A percentile compares a stretch with the other conserved stretches of the same genome.
Evolutionary conservation across 2,329 filamentous ascomycete species (phyloP).

Genomic region (Mycosphaerella arachidis): DNA sequence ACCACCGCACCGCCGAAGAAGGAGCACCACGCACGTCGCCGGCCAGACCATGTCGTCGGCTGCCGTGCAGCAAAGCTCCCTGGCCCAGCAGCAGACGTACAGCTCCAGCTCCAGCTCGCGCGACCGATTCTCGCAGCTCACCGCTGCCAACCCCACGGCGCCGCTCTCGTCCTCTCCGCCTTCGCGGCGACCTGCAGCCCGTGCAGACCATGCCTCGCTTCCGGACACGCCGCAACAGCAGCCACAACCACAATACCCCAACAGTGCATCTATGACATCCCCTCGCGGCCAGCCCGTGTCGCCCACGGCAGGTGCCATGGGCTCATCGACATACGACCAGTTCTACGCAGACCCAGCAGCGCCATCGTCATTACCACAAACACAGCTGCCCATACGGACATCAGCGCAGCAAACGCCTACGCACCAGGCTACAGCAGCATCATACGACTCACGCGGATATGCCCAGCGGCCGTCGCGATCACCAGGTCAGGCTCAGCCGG

Average conservation of each 20-base stretch:
- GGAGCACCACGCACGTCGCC: background rate
- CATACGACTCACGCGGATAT: conserved; percentile 26
- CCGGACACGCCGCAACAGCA: conserved; percentile 38
- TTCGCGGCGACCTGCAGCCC: conserved; percentile 14
- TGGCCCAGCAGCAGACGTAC: conserved; percentile 12
- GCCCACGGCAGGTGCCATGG: conserved; percentile 51
- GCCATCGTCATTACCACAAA: conserved; percentile 16
- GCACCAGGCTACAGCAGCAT: conserved; percentile 13
- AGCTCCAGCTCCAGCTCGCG: conserved; percentile 2
- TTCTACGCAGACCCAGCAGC: conserved; percentile 38
- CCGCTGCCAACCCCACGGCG: conserved; percentile 11
- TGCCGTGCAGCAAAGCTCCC: conserved; percentile 15
- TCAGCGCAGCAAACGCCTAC: conserved; percentile 22
- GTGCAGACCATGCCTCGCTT: conserved; percentile 36
- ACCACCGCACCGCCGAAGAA: conserved; percentile 2
- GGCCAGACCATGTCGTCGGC: conserved; percentile 19
- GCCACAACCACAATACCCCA: conserved; percentile 28
- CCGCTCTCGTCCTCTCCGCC: conserved; percentile 15
- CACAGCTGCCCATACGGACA: conserved; percentile 26
- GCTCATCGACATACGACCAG: conserved; percentile 76
- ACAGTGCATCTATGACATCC: conserved; percentile 41
- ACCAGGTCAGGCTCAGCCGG: conserved; percentile 30
- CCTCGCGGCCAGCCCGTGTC: conserved; percentile 40
- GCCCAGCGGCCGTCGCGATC: conserved; percentile 29
- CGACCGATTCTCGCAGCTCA: conserved; percentile 2